A percentile compares a stretch with the other conserved stretches of the same genome.
These are phyloP conservation scores for Fusarium abutilonis DNA, from an alignment of 2,329 filamentous ascomycete genomes.

Conservation along the genomic window DNA sequence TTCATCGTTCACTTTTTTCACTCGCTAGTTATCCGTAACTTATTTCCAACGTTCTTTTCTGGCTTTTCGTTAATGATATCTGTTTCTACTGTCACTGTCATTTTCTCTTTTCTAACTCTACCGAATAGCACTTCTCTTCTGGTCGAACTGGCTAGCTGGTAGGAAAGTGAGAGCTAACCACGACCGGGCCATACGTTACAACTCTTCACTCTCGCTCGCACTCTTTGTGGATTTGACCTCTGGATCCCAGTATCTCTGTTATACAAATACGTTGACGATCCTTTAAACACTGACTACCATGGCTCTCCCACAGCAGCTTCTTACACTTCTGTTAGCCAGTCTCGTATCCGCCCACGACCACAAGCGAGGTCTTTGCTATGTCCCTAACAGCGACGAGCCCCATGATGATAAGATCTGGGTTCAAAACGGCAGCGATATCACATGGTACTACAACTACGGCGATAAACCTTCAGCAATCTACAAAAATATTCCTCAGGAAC, in stretches of 20 bases:
- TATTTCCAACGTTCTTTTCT: background rate
- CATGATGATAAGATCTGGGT: constrained; percentile 74
- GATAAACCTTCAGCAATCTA: constrained; percentile 64
- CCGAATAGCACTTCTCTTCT: too few relatives aligned
- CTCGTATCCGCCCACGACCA: constrained; percentile 48
- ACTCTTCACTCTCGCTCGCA: background rate
- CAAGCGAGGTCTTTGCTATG: constrained; percentile 79
- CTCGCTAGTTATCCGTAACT: background rate
- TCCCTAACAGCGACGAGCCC: constrained; percentile 64
- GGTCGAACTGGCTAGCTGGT: too few relatives aligned
- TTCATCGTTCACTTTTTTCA: background rate
- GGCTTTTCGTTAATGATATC: background rate
- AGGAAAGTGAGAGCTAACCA: too few relatives aligned
- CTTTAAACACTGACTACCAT: constrained; percentile 3
- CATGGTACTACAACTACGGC: constrained; percentile 88
- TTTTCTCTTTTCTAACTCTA: too few relatives aligned
- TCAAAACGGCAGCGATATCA: constrained; percentile 65
- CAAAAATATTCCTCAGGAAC: constrained; percentile 57
- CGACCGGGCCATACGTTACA: background rate
- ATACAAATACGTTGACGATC: background rate
- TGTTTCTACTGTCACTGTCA: background rate
- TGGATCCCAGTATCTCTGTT: background rate
- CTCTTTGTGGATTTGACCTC: background rate
- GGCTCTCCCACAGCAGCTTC: constrained; percentile 17
- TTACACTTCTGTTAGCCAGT: constrained; percentile 36